Evolutionary conservation across 352 stramenopile genomes (phyloP).

Genomic region (Globisporangium megalacanthum): DNA sequence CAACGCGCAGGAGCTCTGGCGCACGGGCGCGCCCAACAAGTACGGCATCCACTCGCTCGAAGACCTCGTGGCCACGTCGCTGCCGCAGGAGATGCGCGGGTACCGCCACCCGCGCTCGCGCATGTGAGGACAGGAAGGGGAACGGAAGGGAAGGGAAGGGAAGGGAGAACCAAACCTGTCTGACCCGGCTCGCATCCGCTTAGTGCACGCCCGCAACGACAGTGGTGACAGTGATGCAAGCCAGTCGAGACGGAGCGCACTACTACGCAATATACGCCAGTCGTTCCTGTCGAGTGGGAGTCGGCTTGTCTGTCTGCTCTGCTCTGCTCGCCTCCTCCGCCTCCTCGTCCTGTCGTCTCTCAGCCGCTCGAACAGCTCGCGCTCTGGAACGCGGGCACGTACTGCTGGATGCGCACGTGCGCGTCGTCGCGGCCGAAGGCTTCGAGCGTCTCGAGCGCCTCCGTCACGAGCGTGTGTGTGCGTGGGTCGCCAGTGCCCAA

Average conservation of each 20-base stretch:
- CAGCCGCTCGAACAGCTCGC: slow-evolving; percentile 8
- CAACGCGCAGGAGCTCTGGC: slow-evolving; percentile 84
- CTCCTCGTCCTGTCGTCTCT: background rate
- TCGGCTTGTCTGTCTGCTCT: no score
- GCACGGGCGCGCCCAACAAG: slow-evolving; percentile 86
- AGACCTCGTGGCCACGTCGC: slow-evolving; percentile 86
- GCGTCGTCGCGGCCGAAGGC: slow-evolving; percentile 67
- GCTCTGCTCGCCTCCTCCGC: no score
- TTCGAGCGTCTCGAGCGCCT: slow-evolving; percentile 68
- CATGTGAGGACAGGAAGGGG: slow-evolving; percentile 32
- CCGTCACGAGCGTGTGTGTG: slow-evolving; percentile 53
- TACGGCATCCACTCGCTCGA: slow-evolving; percentile 90
- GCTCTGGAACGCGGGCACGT: slow-evolving; percentile 66
- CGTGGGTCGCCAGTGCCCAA: slow-evolving; percentile 56
- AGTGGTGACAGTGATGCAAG: no score
- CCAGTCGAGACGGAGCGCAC: background rate
- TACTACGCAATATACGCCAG: no score
- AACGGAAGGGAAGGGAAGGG: background rate
- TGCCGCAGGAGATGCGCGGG: slow-evolving; percentile 82
- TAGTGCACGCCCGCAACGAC: background rate
- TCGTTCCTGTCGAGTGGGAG: background rate
- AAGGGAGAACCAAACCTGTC: background rate
- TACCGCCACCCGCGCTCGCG: slow-evolving; percentile 87
- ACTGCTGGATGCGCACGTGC: slow-evolving; percentile 67
- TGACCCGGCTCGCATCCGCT: no score